A percentile compares a stretch with the other conserved stretches of the same genome.
Evolutionary conservation across 805 yeast species (phyloP).

Genomic region (Metahyphopichia silvanorum): DNA sequence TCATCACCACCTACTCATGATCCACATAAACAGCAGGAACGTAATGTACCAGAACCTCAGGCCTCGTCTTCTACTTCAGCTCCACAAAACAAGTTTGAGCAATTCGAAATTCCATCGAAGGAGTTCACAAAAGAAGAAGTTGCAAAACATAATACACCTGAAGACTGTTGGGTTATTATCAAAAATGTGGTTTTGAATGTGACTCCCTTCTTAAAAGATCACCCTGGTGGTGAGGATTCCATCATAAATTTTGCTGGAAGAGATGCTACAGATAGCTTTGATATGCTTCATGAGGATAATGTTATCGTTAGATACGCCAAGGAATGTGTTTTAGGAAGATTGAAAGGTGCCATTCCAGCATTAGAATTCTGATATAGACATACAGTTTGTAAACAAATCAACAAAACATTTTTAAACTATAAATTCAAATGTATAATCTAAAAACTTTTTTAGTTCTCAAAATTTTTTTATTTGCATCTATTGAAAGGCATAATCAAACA

Average conservation of each 20-base stretch:
- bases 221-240: slow-evolving; percentile 63
- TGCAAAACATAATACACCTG: slow-evolving; percentile 41
- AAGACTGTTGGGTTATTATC: slow-evolving; percentile 54
- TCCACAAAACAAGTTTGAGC: slow-evolving; percentile 5
- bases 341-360: slow-evolving; percentile 46
- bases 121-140: slow-evolving; percentile 48
- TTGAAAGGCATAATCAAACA: too few relatives aligned
- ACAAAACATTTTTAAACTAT: too few relatives aligned
- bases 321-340: slow-evolving; percentile 46
- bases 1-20: slow-evolving; percentile 3
- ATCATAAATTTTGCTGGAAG: slow-evolving; percentile 46
- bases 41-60: slow-evolving; percentile 1
- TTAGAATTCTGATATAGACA: slow-evolving; percentile 32
- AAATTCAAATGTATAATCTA: too few relatives aligned
- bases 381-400: too few relatives aligned
- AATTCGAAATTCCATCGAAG: slow-evolving; percentile 42
- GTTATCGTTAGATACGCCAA: slow-evolving; percentile 50
- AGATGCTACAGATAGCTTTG: slow-evolving; percentile 49
- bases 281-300: slow-evolving; percentile 55
- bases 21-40: background rate
- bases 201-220: slow-evolving; percentile 42
- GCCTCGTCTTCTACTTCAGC: slow-evolving; percentile 1
- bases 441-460: too few relatives aligned
- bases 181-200: slow-evolving; percentile 51
- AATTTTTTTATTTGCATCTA: too few relatives aligned